These are phyloP conservation scores for Hortaea sp. DNA, from an alignment of 2,329 filamentous ascomycete species.

Conservation along the genomic window DNA sequence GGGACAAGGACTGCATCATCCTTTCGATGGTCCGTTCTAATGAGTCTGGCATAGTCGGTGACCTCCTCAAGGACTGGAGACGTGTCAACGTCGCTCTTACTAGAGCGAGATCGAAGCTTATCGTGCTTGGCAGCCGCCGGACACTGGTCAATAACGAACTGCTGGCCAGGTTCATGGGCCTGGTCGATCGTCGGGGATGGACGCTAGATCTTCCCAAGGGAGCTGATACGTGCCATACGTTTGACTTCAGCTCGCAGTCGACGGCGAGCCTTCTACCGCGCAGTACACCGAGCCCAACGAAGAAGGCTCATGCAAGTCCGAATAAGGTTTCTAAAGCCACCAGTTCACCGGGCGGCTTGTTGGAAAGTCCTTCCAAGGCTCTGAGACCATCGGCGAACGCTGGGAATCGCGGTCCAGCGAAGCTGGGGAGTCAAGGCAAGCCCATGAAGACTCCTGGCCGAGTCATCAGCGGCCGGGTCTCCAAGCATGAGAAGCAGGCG, in stretches of 20 bases:
- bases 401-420: constrained; percentile 5
- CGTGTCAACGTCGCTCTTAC: constrained; percentile 95
- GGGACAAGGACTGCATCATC: constrained; percentile 88
- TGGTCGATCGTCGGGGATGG: constrained; percentile 76
- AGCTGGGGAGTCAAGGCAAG: constrained; percentile 6
- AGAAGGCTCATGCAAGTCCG: constrained; percentile 2
- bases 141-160: constrained; percentile 68
- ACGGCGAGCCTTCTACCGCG: constrained; percentile 6
- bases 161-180: constrained; percentile 60
- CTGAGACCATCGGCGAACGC: constrained; percentile 5
- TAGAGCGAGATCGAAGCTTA: constrained; percentile 78
- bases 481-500: not conserved
- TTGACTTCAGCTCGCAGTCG: constrained; percentile 17
- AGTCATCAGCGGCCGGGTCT: constrained; percentile 9
- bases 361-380: not conserved
- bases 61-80: constrained; percentile 82
- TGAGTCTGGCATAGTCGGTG: constrained; percentile 70
- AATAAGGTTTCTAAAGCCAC: not conserved
- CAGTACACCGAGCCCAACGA: constrained; percentile 3
- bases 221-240: constrained; percentile 14
- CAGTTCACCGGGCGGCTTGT: not conserved
- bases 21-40: constrained; percentile 84
- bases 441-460: constrained; percentile 1
- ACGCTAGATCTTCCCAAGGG: constrained; percentile 53
- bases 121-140: constrained; percentile 72